phyloP scores from a whole-genome alignment of 169 alveolate genomes.

The Plasmodium reichenowi region DNA sequence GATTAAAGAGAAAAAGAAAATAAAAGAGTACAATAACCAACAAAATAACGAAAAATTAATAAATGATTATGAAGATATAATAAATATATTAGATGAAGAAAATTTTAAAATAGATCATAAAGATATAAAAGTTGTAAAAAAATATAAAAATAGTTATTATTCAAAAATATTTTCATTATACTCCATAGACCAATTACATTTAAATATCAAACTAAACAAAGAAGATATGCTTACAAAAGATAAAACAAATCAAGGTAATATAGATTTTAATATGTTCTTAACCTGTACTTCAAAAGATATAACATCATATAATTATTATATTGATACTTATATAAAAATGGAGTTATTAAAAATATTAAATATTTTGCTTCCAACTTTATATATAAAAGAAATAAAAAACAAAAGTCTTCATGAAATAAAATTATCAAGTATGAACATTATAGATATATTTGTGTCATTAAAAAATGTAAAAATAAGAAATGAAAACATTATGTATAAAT shows the following conservation, averaged over 20 bases:
- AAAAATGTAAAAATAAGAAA: constrained; percentile 14
- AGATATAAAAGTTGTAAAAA: not conserved
- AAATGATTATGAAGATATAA: not conserved
- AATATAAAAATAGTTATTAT: not conserved
- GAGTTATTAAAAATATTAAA: constrained; percentile 12
- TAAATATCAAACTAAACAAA: not conserved
- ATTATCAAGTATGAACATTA: constrained; percentile 21
- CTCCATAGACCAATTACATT: not conserved
- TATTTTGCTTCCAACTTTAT: constrained; percentile 6
- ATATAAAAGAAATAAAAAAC: constrained; percentile 13
- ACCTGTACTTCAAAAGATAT: not conserved
- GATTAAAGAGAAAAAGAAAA: not conserved
- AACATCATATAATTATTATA: not conserved
- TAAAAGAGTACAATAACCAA: not conserved
- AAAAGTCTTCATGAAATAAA: not conserved
- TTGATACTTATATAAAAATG: constrained; percentile 3
- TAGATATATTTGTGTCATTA: constrained; percentile 33
- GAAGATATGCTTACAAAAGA: not conserved
- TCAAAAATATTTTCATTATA: not conserved
- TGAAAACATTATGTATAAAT: not conserved
- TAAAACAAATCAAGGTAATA: not conserved
- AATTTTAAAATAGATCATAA: not conserved
- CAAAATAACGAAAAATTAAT: not conserved
- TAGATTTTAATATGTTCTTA: not conserved
- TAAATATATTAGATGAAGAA: not conserved